Evolutionary conservation across 2,329 filamentous ascomycete genomes (phyloP), one percentile per base, ranked within the genome.

Genomic region (Paracamarosporium sp.): DNA sequence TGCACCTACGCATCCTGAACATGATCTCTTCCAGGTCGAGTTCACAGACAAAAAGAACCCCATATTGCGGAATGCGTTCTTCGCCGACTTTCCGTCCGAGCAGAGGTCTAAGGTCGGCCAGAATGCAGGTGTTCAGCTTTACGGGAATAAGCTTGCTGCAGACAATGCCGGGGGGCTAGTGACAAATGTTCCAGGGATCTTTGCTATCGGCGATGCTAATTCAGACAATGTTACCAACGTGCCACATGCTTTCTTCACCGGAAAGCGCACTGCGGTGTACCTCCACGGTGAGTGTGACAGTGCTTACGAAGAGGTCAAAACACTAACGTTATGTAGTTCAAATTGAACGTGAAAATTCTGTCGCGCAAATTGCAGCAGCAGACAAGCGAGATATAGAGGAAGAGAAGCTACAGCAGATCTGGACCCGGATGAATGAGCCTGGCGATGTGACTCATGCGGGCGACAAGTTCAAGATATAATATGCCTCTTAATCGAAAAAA

Each of bases 171-270:
- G 33, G 13, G 48, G 48, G 2, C 22, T 51, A 24, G 48, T 51
- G 4, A 51, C 48, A 8, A 51, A 51, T 28, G 24, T 51, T n/a
- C 48, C 48, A 5, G 48, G 48, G 7, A 40, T 51, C 48, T 51
- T 51, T 28, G 48, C 48, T 13, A 51, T 51, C 28, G 48, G 48
- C 33, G 48, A 51, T 40, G 48, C 48, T 1, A 51, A 51, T 17
- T 51, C 48, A 2, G 48, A 51, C 24, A 51, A 51, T 31, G 48
- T 51, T 15, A 51, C 48, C 13, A 51, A 51, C 31, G 25, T 51
- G 22, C 48, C 48, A 24, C 48, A 51, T 41, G 48, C 48, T 5
- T 51, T 31, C n/a, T 51, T 51, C 33, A 40, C 22, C 9, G 48
- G 48, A 15, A 51, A 51, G 22, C 33, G 48, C 24, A 51, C 48